phyloP scores from a whole-genome alignment of 2,329 filamentous ascomycete genomes.

The Aspergillus flavus region DNA sequence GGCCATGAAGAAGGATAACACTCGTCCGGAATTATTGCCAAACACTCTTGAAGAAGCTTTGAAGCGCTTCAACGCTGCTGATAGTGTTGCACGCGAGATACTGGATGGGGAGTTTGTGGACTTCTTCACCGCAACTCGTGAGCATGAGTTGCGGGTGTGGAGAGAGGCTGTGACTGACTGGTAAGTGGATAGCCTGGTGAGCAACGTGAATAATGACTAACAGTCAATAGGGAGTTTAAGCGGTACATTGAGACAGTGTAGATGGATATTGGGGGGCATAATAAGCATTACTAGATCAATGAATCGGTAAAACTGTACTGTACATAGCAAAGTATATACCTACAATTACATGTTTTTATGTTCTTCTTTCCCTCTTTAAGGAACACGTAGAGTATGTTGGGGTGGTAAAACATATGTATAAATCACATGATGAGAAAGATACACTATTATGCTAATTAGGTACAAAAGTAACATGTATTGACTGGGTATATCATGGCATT shows the following conservation, averaged over 20 bases:
- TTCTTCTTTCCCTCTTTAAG: background rate
- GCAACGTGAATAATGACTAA: constrained; percentile 4
- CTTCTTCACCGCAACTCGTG: constrained; percentile 87
- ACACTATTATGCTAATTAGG: background rate
- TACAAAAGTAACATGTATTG: background rate
- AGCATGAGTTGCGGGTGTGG: constrained; percentile 86
- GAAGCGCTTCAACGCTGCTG: constrained; percentile 70
- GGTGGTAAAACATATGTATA: background rate
- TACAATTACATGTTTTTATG: background rate
- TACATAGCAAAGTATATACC: background rate
- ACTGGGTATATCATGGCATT: background rate
- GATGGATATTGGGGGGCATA: background rate
- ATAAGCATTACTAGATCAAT: background rate
- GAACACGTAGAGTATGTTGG: background rate
- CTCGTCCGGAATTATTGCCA: constrained; percentile 55
- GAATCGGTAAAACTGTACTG: background rate
- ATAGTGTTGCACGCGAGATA: constrained; percentile 84
- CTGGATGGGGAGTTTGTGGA: constrained; percentile 94
- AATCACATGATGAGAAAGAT: background rate
- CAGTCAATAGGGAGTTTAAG: constrained; percentile 63
- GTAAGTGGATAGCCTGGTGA: constrained; percentile 55
- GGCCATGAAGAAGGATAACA: constrained; percentile 66
- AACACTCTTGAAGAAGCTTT: constrained; percentile 84
- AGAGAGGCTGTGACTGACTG: constrained; percentile 96
- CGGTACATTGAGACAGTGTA: constrained; percentile 74